A percentile compares a stretch with the other conserved stretches of the same genome.
Evolutionary conservation across 495 filamentous ascomycete genomes (phyloP).

Genomic region (Corynascus novoguineensis): DNA sequence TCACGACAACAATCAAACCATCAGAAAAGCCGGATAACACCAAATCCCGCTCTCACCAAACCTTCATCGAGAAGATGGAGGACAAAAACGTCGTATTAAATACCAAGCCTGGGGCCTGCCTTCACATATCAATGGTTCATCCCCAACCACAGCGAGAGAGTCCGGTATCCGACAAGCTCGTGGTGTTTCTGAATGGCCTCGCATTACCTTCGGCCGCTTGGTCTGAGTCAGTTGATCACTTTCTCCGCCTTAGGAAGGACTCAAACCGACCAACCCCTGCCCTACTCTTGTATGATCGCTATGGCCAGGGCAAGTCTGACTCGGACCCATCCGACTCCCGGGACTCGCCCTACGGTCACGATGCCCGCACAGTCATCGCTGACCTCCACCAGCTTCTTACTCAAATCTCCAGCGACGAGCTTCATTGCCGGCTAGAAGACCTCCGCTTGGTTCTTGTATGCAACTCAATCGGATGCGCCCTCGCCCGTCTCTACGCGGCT

Average conservation of each 20-base stretch:
- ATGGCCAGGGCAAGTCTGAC: conserved; percentile 55
- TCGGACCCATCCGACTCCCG: conserved; percentile 49
- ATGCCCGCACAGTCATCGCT: conserved; percentile 40
- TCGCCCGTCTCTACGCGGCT: conserved; percentile 52
- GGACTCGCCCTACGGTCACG: conserved; percentile 48
- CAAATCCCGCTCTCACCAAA: not conserved
- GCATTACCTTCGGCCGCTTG: conserved; percentile 48
- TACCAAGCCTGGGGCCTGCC: conserved; percentile 24
- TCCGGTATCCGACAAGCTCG: conserved; percentile 31
- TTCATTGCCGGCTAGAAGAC: not conserved
- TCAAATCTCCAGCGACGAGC: conserved; percentile 29
- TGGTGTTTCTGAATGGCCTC: conserved; percentile 62
- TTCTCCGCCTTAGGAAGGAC: conserved; percentile 29
- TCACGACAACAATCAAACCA: no score
- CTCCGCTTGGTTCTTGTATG: conserved; percentile 44
- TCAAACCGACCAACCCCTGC: conserved; percentile 33
- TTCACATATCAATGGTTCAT: conserved; percentile 16
- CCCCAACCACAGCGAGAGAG: conserved; percentile 6
- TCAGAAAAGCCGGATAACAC: not conserved
- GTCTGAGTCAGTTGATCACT: conserved; percentile 40
- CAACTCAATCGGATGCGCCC: conserved; percentile 56
- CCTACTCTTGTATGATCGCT: conserved; percentile 60
- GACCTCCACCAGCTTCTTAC: conserved; percentile 50
- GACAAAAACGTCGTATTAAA: conserved; percentile 13
- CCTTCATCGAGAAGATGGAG: conserved; percentile 16